phyloP scores from a whole-genome alignment of 2,329 filamentous ascomycete genomes.

The Monascus ruber region DNA sequence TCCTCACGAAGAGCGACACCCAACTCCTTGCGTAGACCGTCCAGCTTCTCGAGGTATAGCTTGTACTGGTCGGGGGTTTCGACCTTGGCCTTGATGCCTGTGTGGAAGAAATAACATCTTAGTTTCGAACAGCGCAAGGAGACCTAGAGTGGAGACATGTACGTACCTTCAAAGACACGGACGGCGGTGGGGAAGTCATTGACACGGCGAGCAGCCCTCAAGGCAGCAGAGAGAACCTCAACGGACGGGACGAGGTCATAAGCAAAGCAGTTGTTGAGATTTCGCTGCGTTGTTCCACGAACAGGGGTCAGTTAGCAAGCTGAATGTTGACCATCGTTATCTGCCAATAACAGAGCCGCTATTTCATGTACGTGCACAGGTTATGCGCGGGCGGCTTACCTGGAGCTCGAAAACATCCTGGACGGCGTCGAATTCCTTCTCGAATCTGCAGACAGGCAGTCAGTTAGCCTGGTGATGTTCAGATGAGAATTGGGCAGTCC shows the following conservation, averaged over 20 bases:
- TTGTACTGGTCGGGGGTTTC: constrained; percentile 98
- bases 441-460: constrained; percentile 59
- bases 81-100: constrained; percentile 97
- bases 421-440: constrained; percentile 97
- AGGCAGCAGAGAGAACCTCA: constrained; percentile 77
- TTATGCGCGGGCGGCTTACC: constrained; percentile 46
- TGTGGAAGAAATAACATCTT: constrained; percentile 7
- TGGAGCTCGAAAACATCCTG: constrained; percentile 99
- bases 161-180: constrained; percentile 91
- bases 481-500: not conserved
- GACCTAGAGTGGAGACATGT: constrained; percentile 1
- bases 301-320: constrained; percentile 1
- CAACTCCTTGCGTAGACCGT: constrained; percentile 84
- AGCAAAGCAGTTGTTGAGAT: constrained; percentile 98
- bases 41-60: constrained; percentile 86
- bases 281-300: constrained; percentile 47
- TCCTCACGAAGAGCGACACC: constrained; percentile 86
- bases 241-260: constrained; percentile 98
- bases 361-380: not conserved
- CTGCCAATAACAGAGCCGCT: constrained; percentile 6
- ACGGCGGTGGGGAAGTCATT: constrained; percentile 98
- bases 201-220: constrained; percentile 87
- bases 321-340: not conserved
- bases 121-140: not conserved
- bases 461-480: constrained; percentile 4